Base-by-base conservation (phyloP, 768 basidiomycete genomes). In the Crassisporium funariophilum region DNA sequence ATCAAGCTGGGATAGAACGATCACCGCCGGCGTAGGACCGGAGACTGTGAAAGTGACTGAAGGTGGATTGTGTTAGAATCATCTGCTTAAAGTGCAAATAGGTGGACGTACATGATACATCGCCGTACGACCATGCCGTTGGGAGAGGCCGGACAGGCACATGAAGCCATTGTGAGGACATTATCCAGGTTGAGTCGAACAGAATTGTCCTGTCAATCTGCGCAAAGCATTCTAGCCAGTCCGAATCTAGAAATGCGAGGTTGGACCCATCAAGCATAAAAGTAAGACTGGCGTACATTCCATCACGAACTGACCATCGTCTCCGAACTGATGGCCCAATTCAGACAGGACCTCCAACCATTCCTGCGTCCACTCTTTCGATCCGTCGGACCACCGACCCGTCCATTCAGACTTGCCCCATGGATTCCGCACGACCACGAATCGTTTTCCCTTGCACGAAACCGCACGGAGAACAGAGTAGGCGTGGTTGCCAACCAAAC, bases 1-100 rank as follows among this genome's bases (percentile, higher is more conserved):
- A 47, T 82, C 79, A 20, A 77, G 52, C 52, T 79, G 78, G 10
- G 78, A 76, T 25, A 82, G 71, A 21, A 79, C 78, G 35, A 82
- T 68, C n/a, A 81, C 66, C 11, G 76, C 61, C 16, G 64, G 63
- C 0, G 78, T 67, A 0, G 64, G 55, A 5, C 66, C 60, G 2
- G 73, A 62, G 13, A 81, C 54, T 3, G 70, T 62, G 54, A 82
- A 73, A 0, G 72, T 75, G 57, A 76, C 79, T 81, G 27, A 3
- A 40, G 25, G 31, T 23, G 13, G 21, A 44, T 15, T 21, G 29
- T 45, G 23, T 10, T 12, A 25, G 21, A 24, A 12, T 24, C 11
- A 4, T 40, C 13, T 3, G 9, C 3, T 20, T 21, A 20, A 34
- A 23, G 35, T 19, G 24, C 3, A 20, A 17, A 17, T 23, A 22